Base-by-base conservation (phyloP, 805 yeast species). In the Saturnispora quitensis region DNA sequence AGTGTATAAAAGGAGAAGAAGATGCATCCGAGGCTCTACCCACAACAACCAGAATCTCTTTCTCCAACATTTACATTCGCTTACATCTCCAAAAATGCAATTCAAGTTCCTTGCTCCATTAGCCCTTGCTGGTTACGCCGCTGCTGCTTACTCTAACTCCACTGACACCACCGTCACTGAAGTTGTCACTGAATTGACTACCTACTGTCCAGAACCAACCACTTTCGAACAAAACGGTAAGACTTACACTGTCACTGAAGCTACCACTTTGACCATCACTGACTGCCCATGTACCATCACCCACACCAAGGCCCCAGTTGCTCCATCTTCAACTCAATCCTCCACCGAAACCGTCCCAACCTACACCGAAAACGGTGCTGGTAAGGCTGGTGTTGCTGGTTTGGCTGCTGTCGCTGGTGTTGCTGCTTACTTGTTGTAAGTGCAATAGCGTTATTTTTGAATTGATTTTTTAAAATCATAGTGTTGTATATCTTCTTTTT, bases 151-250 rank as follows among this genome's bases (percentile, higher is more conserved):
- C 65, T 70, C 76, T 53, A 68, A 69, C 71, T 70, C 73, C 59
- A 69, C 78, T 57, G 73, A 77, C 65, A 47, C 44, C 38, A 33
- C 25, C 43, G 66, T 75, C 68, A 72, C 78, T 58, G 76, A 77
- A 57, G 82, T 81, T 56, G 87, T 84, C 65, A 80, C 87, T 63
- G 83, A 73, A 64, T 77, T 73, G 78, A 80, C 86, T 72, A 86
- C 95, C 62, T 86, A 82, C 84, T 86, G 95, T 72, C 95, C 95
- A 68, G 72, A 64, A 57, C 71, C 95, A 49, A 87, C 95, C 61
- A 70, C 76, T 55, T 62, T 86, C 55, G 74, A 73, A 58, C 79
- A 81, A 69, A 82, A 81, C 77, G 76, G 75, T 75, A 67, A 67
- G 67, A 84, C 91, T 65, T 77, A 80, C 80, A 80, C 85, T 59